Conservation (phyloP, 208 protist species). For the Crithidia expoeki region DNA sequence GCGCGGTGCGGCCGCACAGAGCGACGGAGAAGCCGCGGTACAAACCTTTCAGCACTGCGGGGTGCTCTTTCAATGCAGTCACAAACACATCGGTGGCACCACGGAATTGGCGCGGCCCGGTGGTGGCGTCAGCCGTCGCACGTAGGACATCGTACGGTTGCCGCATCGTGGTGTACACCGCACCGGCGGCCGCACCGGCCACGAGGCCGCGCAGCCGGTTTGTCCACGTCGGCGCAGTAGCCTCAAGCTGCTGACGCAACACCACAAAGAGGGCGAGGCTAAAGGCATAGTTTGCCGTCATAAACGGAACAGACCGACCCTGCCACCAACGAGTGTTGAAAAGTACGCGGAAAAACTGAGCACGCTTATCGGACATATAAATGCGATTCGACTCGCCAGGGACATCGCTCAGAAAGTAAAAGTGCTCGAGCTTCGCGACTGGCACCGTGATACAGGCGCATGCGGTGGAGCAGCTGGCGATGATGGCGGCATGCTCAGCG, state of each 20-base stretch:
- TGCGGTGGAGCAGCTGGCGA: conserved; percentile 39
- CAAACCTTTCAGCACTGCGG: conserved; percentile 52
- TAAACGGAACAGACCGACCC: conserved; percentile 48
- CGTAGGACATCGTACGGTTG: conserved; percentile 85
- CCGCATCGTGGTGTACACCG: conserved; percentile 45
- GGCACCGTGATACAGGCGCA: conserved; percentile 51
- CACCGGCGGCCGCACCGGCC: conserved; percentile 60
- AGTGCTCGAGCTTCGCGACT: conserved; percentile 56
- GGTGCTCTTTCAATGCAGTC: conserved; percentile 60
- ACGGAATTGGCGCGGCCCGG: conserved; percentile 45
- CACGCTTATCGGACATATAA: conserved; percentile 77
- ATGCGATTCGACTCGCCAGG: conserved; percentile 77
- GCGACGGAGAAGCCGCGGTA: conserved; percentile 60
- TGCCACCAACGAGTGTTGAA: conserved; percentile 72
- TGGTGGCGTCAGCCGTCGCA: conserved; percentile 59
- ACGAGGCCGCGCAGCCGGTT: conserved; percentile 42
- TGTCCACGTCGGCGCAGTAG: neutral
- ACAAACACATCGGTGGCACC: conserved; percentile 65
- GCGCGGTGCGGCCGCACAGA: conserved; percentile 36
- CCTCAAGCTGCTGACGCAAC: conserved; percentile 34
- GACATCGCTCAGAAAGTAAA: conserved; percentile 84
- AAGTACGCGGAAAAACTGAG: conserved; percentile 73
- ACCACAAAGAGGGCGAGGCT: conserved; percentile 46
- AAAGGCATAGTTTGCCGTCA: conserved; percentile 45
- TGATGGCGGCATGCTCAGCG: conserved; percentile 50